Evolutionary conservation across 2,329 filamentous ascomycete species (phyloP), one percentile per base, ranked within the genome.

Genomic region (Calonectria ilicicola): DNA sequence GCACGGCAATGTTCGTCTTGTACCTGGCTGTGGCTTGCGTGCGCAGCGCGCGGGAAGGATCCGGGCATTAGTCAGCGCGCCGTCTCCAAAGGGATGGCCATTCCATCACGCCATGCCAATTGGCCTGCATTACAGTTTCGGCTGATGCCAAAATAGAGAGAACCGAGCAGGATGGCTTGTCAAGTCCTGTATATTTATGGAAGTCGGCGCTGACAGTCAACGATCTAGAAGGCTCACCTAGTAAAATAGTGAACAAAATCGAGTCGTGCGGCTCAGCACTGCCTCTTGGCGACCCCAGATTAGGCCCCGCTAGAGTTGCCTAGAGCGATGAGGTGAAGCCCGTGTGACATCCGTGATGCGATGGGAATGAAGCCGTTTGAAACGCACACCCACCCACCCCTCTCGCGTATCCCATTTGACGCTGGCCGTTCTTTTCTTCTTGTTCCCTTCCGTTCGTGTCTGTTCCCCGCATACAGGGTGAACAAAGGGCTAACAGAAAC

Each of bases 11-110:
- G 38, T 46, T 40, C 32, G 49, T 68, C 47, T 56, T 56, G 64
- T 42, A 26, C 65, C 27, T 49, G 42, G 66, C 60, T 60, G 32
- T 68, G 51, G 32, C 21, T 21, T 40, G 44, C 44, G 44, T 21
- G 42, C 32, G 38, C n/a, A 53, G 32, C 14, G 35, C 21, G 27
- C 42, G 32, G 23, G 53, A 60, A 40, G 15, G 27, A 40, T 40
- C 40, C 53, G 14, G 15, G 35, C 53, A 69, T 69, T 69, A 69
- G 58, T 69, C 32, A 69, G 44, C 66, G 27, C 23, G 7, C 49
- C 17, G 21, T 32, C 47, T n/a, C 65, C 26, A 40, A 17, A 32
- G 15, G 10, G 17, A n/a, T n/a, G 10, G 27, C 17, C 35, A 65
- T 51, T 65, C 65, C 44, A 44, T 19, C 58, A 21, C 40, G 44